These are phyloP conservation scores for Trichosporon ovoides DNA, from an alignment of 1,284 basidiomycete species.

Conservation along the genomic window DNA sequence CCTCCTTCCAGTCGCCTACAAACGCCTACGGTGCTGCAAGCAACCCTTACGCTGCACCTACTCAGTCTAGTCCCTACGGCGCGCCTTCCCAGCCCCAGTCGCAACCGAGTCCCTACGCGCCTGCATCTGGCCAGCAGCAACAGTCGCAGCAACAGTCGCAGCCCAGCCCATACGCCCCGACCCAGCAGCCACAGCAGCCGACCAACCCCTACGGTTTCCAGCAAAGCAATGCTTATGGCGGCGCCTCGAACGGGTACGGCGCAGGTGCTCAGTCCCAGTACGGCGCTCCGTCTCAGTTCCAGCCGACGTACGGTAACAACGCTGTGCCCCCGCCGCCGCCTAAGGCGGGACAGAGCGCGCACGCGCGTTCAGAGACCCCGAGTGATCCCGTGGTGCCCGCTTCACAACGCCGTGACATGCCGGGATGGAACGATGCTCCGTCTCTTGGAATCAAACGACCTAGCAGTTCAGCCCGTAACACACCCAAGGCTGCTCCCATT, in stretches of 20 bases:
- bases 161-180: conserved; percentile 22
- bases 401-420: conserved; percentile 55
- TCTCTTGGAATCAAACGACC: conserved; percentile 54
- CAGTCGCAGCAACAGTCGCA: conserved; percentile 4
- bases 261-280: conserved; percentile 1
- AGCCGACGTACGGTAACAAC: not conserved
- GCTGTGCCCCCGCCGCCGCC: conserved; percentile 9
- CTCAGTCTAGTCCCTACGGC: conserved; percentile 7
- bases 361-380: conserved; percentile 8
- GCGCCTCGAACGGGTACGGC: not conserved
- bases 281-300: conserved; percentile 5
- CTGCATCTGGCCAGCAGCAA: conserved; percentile 12
- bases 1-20: not conserved
- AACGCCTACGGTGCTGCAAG: conserved; percentile 4
- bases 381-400: conserved; percentile 39
- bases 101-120: conserved; percentile 23
- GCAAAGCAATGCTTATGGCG: not conserved
- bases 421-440: conserved; percentile 80
- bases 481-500: conserved; percentile 63
- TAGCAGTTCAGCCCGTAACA: conserved; percentile 52
- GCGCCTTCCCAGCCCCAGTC: not conserved
- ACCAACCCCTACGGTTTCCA: no score
- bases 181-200: conserved; percentile 11
- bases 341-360: conserved; percentile 19
- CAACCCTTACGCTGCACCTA: not conserved